phyloP scores from a whole-genome alignment of 108 stramenopile genomes.

The Nannochloropsis gaditana region DNA sequence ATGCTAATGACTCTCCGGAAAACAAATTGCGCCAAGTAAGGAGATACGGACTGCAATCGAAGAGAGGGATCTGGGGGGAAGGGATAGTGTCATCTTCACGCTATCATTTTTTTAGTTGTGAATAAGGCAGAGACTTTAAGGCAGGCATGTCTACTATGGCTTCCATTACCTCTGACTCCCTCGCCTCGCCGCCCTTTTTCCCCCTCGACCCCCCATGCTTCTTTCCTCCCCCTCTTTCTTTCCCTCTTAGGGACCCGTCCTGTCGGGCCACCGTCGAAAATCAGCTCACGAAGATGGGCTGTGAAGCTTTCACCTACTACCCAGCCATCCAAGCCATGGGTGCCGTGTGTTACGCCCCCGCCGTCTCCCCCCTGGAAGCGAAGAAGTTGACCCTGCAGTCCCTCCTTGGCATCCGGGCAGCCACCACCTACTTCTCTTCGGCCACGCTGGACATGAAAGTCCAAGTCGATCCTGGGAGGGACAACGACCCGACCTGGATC shows the following conservation, averaged over 20 bases:
- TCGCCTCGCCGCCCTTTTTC: background rate
- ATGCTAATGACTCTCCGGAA: conserved; percentile 11
- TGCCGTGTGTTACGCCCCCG: background rate
- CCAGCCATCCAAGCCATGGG: background rate
- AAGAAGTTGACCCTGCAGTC: background rate
- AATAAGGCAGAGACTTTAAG: too few relatives aligned
- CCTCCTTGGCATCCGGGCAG: background rate
- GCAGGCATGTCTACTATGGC: too few relatives aligned
- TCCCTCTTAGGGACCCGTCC: background rate
- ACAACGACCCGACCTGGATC: background rate
- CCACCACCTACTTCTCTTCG: background rate
- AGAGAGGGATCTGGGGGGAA: background rate
- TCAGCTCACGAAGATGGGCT: background rate
- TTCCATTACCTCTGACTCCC: background rate
- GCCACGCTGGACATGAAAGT: background rate
- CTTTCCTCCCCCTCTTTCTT: background rate
- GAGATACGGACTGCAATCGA: background rate
- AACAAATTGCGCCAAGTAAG: background rate
- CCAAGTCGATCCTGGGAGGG: background rate
- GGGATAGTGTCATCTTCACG: background rate
- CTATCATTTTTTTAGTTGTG: too few relatives aligned
- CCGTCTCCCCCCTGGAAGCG: background rate
- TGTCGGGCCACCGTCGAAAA: background rate
- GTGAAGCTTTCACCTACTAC: background rate
- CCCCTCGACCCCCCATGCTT: background rate